Evolutionary conservation across 371 early-diverging fungal species (phyloP).

Genomic region (Gilbertella persicaria): DNA sequence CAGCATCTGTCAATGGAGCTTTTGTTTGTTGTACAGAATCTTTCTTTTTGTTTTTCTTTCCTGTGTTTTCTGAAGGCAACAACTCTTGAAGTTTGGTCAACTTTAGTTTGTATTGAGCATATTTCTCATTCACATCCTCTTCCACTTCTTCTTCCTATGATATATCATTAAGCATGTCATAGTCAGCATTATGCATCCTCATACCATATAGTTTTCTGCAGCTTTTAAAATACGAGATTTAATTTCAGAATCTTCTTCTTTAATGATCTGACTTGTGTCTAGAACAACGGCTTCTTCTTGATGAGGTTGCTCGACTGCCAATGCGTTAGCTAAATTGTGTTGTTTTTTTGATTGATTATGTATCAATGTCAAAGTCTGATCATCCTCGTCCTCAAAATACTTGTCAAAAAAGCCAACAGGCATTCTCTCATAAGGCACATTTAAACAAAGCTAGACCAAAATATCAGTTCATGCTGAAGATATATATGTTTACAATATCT

Average conservation of each 20-base stretch:
- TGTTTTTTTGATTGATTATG: background rate
- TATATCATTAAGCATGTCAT: background rate
- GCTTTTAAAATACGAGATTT: conserved; percentile 36
- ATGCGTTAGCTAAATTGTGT: background rate
- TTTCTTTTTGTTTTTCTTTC: conserved; percentile 29
- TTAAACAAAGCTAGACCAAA: conserved; percentile 48
- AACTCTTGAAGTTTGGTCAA: conserved; percentile 27
- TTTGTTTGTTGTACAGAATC: conserved; percentile 30
- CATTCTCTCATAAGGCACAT: conserved; percentile 58
- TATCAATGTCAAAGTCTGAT: background rate
- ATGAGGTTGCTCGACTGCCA: background rate
- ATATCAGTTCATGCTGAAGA: background rate
- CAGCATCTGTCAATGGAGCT: conserved; percentile 9
- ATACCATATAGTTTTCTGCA: conserved; percentile 30
- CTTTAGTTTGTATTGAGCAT: conserved; percentile 32
- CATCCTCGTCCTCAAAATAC: conserved; percentile 46
- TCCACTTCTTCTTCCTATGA: conserved; percentile 35
- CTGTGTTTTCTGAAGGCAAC: conserved; percentile 16
- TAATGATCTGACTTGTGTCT: background rate
- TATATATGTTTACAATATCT: background rate
- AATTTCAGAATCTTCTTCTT: conserved; percentile 17
- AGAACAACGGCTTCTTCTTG: conserved; percentile 4
- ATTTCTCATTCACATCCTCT: conserved; percentile 30
- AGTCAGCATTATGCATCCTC: background rate
- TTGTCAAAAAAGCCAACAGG: conserved; percentile 64